Evolutionary conservation across 2,329 filamentous ascomycete genomes (phyloP), one percentile per base, ranked within the genome.

Genomic region (Rugonectria rugulosa): DNA sequence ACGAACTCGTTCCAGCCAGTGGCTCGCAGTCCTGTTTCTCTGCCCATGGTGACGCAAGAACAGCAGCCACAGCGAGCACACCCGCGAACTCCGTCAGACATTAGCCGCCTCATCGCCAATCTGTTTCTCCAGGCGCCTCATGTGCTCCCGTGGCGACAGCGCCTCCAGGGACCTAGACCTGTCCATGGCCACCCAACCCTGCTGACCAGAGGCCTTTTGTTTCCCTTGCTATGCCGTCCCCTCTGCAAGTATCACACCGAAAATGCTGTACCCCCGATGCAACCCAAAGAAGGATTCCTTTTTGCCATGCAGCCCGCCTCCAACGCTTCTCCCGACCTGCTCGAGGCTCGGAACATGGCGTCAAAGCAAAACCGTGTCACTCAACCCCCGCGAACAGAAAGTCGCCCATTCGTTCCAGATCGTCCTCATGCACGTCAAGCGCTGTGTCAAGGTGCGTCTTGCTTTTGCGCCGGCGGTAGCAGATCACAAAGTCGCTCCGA

Each of bases 391-490:
- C 38, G 44, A 36, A 23, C 44, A 23, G 26, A 49, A 23, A 29
- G 19, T 23, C 37, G 40, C 20, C 34, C 34, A 31, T 7, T 12
- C 34, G n/a, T 46, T 41, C 19, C 26, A 42, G 36, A 49, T 20
- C 31, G n/a, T n/a, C 19, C 31, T 24, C 26, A 23, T 24, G 40
- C 44, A 47, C 43, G 37, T 40, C 44, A 38, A 48, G 44, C 29
- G 44, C 52, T 21, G 53, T 47, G 40, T 56, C 46, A 56, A 29
- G 47, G 23, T 56, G 53, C 42, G 41, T 53, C 51, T 38, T 42
- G 45, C 52, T 36, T 43, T 36, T 43, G 36, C 45, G 40, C 47
- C 15, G 20, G 42, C 41, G 20, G 53, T 56, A 44, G 53, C 46
- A 56, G 53, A 56, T 50, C 46, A 40, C 41, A 46, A n/a, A n/a